Evolutionary conservation across 306 rosid genomes (phyloP).

Genomic region (Delonix regia): DNA sequence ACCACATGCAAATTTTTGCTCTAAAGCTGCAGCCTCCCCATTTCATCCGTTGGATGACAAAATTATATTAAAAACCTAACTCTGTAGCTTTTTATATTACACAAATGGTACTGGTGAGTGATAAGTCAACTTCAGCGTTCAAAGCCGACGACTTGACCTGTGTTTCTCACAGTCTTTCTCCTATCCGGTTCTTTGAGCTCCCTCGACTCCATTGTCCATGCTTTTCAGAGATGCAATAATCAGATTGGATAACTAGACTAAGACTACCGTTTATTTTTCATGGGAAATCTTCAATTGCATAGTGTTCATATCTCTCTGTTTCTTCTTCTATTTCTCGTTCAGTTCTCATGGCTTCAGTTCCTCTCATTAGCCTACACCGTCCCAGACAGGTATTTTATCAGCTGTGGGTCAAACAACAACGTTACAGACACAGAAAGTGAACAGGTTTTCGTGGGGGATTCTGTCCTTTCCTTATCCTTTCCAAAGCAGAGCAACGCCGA

Average conservation of each 20-base stretch:
- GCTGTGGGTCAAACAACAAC: conserved; percentile 38
- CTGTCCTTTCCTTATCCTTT: conserved; percentile 6
- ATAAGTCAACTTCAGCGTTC: not conserved
- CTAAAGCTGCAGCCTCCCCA: not conserved
- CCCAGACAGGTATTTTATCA: conserved; percentile 42
- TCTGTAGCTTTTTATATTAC: not conserved
- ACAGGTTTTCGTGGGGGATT: conserved; percentile 43
- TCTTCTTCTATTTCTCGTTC: conserved; percentile 28
- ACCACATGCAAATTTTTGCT: not conserved
- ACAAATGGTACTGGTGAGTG: not conserved
- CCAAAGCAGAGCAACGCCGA: not conserved
- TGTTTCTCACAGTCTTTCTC: not conserved
- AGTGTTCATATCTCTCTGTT: not conserved
- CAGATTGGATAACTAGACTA: not conserved
- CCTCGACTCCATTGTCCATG: not conserved
- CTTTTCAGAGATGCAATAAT: not conserved
- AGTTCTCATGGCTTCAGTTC: conserved; percentile 21
- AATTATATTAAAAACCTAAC: not conserved
- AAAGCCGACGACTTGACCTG: not conserved
- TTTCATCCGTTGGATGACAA: not conserved
- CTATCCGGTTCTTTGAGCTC: not conserved
- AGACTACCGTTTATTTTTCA: not conserved
- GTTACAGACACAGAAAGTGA: not conserved
- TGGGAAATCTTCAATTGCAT: conserved; percentile 16
- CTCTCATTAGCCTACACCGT: conserved; percentile 30